Percentiles rank a stretch among this genome's conserved stretches.
These are phyloP conservation scores for Colletotrichum karsti DNA, from an alignment of 2,329 filamentous ascomycete species.

Conservation along the genomic window DNA sequence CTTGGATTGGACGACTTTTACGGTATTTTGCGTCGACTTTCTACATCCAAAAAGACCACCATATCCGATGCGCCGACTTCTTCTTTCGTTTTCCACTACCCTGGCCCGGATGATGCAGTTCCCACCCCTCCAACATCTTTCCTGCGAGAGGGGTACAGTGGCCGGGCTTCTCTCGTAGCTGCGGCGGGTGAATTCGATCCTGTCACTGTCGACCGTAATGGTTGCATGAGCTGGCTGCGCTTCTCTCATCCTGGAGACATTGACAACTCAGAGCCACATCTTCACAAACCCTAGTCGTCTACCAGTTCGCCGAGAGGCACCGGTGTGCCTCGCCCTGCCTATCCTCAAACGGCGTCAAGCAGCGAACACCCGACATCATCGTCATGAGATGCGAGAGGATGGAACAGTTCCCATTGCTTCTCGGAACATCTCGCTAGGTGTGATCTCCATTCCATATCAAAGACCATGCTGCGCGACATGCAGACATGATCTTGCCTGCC, in stretches of 20 bases:
- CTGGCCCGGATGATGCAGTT: constrained; percentile 15
- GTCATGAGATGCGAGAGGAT: background rate
- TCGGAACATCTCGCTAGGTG: background rate
- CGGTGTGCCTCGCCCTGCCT: constrained; percentile 17
- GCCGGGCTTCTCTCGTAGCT: background rate
- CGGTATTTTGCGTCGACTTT: background rate
- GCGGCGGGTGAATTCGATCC: constrained; percentile 9
- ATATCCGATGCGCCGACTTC: constrained; percentile 4
- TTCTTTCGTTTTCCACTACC: background rate
- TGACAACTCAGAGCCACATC: constrained; percentile 30
- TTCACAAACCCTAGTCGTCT: constrained; percentile 7
- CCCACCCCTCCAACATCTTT: constrained; percentile 6
- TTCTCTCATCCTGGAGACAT: background rate
- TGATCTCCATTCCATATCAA: background rate
- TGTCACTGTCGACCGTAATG: constrained; percentile 23
- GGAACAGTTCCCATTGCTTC: background rate
- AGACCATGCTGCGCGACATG: background rate
- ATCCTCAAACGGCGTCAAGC: background rate
- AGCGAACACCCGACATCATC: background rate
- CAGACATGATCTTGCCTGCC: background rate
- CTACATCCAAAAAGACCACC: background rate
- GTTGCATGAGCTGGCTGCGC: constrained; percentile 31
- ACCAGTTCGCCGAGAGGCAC: constrained; percentile 16
- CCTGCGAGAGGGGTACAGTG: constrained; percentile 7
- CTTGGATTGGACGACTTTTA: constrained; percentile 25